A percentile compares a stretch with the other conserved stretches of the same genome.
Conservation (phyloP, 768 basidiomycete species). For the Lyophyllum semitale region DNA sequence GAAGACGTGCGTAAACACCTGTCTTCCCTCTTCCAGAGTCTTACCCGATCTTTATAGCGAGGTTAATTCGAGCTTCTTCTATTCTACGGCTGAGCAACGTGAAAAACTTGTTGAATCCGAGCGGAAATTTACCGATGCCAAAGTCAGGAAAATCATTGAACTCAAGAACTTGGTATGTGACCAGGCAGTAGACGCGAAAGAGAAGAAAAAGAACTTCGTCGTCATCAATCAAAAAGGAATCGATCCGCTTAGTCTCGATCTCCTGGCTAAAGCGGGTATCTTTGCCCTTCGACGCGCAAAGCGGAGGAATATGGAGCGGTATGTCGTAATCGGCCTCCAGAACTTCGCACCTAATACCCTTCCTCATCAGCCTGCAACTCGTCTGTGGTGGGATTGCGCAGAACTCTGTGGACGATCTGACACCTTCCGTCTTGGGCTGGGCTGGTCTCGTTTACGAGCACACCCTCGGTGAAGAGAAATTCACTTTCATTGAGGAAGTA, state of each 20-base stretch:
- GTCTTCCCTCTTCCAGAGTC: slow-evolving; percentile 7
- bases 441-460: slow-evolving; percentile 99
- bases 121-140: slow-evolving; percentile 89
- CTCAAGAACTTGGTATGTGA: slow-evolving; percentile 97
- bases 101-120: slow-evolving; percentile 99
- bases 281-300: slow-evolving; percentile 93
- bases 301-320: slow-evolving; percentile 99
- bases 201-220: slow-evolving; percentile 87
- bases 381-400: slow-evolving; percentile 94
- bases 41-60: slow-evolving; percentile 57
- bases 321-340: slow-evolving; percentile 21
- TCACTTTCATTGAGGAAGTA: slow-evolving; percentile 96
- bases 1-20: slow-evolving; percentile 81
- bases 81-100: slow-evolving; percentile 96
- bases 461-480: slow-evolving; percentile 98
- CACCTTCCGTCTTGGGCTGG: slow-evolving; percentile 90
- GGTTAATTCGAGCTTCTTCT: slow-evolving; percentile 99
- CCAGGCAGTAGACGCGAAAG: slow-evolving; percentile 79
- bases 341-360: background rate
- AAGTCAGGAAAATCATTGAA: slow-evolving; percentile 94
- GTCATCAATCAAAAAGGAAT: slow-evolving; percentile 99
- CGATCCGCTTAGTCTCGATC: slow-evolving; percentile 94
- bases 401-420: slow-evolving; percentile 96
- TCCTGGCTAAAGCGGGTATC: slow-evolving; percentile 96
- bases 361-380: slow-evolving; percentile 72